phyloP scores from a whole-genome alignment of 257 asterid genomes.

The Petunia secreta region DNA sequence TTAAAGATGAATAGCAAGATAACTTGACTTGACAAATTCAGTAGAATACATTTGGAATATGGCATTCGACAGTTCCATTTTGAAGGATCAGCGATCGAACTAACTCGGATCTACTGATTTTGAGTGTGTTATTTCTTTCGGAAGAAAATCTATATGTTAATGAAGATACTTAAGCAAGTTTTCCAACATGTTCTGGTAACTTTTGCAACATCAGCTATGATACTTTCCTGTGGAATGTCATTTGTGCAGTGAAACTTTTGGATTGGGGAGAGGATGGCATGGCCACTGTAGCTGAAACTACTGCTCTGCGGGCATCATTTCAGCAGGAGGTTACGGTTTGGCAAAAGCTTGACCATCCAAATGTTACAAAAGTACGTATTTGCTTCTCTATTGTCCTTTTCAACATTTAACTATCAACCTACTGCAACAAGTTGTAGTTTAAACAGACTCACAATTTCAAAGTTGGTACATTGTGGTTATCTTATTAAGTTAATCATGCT shows the following conservation, averaged over 20 bases:
- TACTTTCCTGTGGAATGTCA: constrained; percentile 19
- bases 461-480: neutral
- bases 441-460: neutral
- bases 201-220: neutral
- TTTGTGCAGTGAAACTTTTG: constrained; percentile 66
- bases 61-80: neutral
- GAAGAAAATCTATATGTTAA: neutral
- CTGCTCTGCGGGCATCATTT: constrained; percentile 73
- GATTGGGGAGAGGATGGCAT: constrained; percentile 96
- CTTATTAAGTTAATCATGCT: neutral
- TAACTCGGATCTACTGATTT: constrained; percentile 5
- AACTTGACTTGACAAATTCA: neutral
- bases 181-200: neutral
- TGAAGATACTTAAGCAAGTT: neutral
- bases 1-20: neutral
- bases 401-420: neutral
- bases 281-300: constrained; percentile 77
- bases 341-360: constrained; percentile 87
- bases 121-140: neutral
- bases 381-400: constrained; percentile 15
- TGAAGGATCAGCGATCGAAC: neutral
- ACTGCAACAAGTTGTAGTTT: neutral
- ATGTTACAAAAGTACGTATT: constrained; percentile 55
- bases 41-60: neutral
- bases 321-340: constrained; percentile 84